Conservation (phyloP, 192 early-diverging fungal species). For the Coemansia sp. region DNA sequence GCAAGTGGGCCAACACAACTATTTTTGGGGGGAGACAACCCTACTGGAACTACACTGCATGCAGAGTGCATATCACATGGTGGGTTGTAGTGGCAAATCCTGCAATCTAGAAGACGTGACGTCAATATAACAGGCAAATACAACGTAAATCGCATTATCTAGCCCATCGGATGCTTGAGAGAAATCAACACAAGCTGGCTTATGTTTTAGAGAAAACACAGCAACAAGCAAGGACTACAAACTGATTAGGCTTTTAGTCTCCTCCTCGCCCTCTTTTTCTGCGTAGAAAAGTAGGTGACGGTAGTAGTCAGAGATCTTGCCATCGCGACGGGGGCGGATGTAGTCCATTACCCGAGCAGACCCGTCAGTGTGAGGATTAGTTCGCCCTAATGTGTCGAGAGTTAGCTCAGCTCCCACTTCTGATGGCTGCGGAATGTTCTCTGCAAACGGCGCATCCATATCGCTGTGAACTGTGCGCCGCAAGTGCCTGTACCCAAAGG, state of each 20-base stretch:
- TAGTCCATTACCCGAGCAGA: slow-evolving; percentile 45
- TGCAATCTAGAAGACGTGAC: not conserved
- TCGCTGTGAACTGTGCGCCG: slow-evolving; percentile 34
- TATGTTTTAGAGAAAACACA: not conserved
- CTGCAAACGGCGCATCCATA: slow-evolving; percentile 27
- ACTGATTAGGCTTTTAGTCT: slow-evolving; percentile 18
- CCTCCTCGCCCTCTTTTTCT: slow-evolving; percentile 4
- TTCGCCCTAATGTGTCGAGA: slow-evolving; percentile 41
- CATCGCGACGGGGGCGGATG: slow-evolving; percentile 40
- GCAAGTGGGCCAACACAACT: not conserved
- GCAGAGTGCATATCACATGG: slow-evolving; percentile 2
- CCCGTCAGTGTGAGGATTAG: slow-evolving; percentile 37
- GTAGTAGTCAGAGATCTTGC: slow-evolving; percentile 38
- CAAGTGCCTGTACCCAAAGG: slow-evolving; percentile 20
- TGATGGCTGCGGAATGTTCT: slow-evolving; percentile 30
- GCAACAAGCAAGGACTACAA: not conserved
- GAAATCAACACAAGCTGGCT: not conserved
- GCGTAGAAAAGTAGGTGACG: slow-evolving; percentile 29
- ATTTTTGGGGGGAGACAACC: not conserved
- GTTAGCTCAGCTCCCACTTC: slow-evolving; percentile 42
- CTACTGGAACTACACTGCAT: not conserved
- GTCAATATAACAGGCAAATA: not conserved
- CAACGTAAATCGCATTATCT: not conserved
- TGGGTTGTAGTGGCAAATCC: not conserved
- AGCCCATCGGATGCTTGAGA: not conserved